These are phyloP conservation scores for Komagataella ulmi DNA, from an alignment of 805 yeast species.

Conservation along the genomic window DNA sequence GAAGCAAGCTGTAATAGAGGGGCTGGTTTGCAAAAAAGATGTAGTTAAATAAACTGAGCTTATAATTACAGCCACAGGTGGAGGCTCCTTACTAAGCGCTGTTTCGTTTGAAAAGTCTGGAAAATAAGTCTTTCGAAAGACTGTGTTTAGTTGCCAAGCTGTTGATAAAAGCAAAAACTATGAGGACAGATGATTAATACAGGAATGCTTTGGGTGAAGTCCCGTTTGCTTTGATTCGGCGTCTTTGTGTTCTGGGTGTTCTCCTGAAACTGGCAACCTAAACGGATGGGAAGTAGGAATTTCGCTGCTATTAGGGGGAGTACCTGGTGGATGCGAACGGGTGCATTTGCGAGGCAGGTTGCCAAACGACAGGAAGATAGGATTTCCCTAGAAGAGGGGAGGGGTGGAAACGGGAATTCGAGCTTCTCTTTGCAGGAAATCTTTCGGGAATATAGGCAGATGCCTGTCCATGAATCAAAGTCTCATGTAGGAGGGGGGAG, in stretches of 20 bases:
- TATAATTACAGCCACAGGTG: neutral
- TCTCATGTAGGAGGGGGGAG: neutral
- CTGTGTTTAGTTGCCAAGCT: neutral
- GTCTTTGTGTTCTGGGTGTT: neutral
- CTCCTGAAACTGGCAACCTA: constrained; percentile 3
- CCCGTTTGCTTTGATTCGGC: constrained; percentile 19
- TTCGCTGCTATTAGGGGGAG: neutral
- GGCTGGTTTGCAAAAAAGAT: neutral
- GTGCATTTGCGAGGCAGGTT: neutral
- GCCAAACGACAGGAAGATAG: neutral
- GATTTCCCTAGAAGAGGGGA: neutral
- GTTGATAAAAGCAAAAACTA: constrained; percentile 5
- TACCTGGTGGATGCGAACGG: neutral
- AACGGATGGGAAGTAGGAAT: neutral
- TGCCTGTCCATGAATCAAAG: too few species aligned
- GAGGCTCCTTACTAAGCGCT: neutral
- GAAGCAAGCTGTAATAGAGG: neutral
- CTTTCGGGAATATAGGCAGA: neutral
- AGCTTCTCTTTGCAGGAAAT: neutral
- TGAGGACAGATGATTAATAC: constrained; percentile 27
- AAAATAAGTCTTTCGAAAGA: neutral
- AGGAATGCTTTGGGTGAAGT: constrained; percentile 17
- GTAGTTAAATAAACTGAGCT: neutral
- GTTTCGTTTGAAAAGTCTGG: neutral
- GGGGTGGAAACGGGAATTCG: neutral